These are phyloP conservation scores for Micractinium conductrix DNA, from an alignment of 139 green algal species.

Conservation along the genomic window DNA sequence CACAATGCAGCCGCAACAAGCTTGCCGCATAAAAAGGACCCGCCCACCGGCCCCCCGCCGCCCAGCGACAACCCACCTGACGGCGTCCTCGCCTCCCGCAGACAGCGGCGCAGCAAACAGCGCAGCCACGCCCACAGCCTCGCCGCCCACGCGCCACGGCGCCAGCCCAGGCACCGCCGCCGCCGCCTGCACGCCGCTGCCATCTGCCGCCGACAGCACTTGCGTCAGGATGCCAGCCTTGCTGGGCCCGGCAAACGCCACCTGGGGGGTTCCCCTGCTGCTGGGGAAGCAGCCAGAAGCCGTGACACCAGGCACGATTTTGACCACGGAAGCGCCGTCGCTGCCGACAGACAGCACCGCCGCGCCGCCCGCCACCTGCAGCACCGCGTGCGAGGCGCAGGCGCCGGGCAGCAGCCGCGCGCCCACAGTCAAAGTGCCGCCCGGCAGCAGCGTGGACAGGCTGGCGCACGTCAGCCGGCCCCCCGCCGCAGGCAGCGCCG, in stretches of 20 bases:
- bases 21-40: no score
- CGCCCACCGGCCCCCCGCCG: no score
- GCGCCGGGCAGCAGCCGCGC: conserved; percentile 12
- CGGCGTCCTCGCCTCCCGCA: neutral
- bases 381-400: neutral
- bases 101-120: neutral
- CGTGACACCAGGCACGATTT: neutral
- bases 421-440: neutral
- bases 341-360: conserved; percentile 8
- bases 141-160: neutral
- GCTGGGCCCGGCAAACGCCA: neutral
- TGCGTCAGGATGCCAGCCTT: conserved; percentile 3
- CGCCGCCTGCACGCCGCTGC: conserved; percentile 2
- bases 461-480: neutral
- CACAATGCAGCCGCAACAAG: no score
- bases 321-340: neutral
- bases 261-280: neutral
- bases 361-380: neutral
- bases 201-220: conserved; percentile 26
- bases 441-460: conserved; percentile 16
- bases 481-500: neutral
- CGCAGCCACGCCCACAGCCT: neutral
- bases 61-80: no score
- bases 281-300: conserved; percentile 13
- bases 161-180: neutral